A percentile compares a stretch with the other conserved stretches of the same genome.
These are phyloP conservation scores for Entomortierella parvispora DNA, from an alignment of 192 early-diverging fungal species.

Conservation along the genomic window DNA sequence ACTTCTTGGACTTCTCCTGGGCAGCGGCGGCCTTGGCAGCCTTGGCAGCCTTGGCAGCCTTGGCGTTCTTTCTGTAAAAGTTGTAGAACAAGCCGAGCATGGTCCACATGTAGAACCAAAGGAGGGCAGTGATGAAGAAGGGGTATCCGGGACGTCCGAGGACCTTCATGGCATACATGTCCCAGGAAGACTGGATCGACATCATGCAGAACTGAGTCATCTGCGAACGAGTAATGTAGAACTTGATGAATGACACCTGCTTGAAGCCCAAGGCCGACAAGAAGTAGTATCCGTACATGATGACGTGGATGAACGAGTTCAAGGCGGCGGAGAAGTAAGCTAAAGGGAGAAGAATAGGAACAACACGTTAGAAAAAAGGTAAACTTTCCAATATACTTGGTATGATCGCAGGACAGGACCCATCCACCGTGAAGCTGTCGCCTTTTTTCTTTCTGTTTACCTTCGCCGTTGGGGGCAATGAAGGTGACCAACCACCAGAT, in stretches of 20 bases:
- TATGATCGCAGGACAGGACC: too few species aligned
- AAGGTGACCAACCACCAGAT: conserved; percentile 72
- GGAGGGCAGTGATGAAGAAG: conserved; percentile 57
- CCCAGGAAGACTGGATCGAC: conserved; percentile 63
- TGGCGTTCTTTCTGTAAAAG: conserved; percentile 64
- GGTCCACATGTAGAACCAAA: conserved; percentile 73
- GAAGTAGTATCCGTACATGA: conserved; percentile 77
- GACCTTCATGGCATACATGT: conserved; percentile 54
- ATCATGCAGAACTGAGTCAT: conserved; percentile 75
- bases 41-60: conserved; percentile 41
- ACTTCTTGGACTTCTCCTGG: conserved; percentile 49
- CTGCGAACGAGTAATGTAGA: conserved; percentile 71
- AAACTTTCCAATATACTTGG: conserved; percentile 19
- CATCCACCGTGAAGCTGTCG: too few species aligned
- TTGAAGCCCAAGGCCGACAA: conserved; percentile 60
- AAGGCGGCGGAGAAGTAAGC: conserved; percentile 63
- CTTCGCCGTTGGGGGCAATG: conserved; percentile 68
- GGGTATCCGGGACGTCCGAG: conserved; percentile 56
- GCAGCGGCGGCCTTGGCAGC: conserved; percentile 28
- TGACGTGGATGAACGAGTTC: conserved; percentile 72
- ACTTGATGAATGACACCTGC: conserved; percentile 69
- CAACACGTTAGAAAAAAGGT: conserved; percentile 3
- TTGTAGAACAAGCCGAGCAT: conserved; percentile 73
- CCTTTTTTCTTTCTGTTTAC: conserved; percentile 15
- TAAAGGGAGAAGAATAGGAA: neutral